These are phyloP conservation scores for Paraleonurus japonicus DNA, from an alignment of 257 asterid genomes.

Conservation along the genomic window DNA sequence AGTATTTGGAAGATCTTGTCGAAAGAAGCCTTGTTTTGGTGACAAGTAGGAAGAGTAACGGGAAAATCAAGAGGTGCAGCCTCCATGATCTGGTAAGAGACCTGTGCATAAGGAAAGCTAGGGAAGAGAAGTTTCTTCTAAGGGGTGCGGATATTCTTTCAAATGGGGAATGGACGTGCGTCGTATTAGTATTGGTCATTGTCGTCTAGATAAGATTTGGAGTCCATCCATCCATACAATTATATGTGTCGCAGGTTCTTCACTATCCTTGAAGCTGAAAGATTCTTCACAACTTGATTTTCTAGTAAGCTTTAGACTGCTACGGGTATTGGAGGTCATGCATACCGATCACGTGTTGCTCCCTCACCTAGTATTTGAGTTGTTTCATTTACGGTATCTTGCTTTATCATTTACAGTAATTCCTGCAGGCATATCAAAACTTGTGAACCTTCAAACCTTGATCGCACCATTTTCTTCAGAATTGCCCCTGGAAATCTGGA, in stretches of 20 bases:
- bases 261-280: too few relatives aligned
- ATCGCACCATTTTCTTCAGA: background rate
- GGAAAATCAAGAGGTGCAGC: constrained; percentile 10
- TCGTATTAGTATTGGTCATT: background rate
- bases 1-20: constrained; percentile 12
- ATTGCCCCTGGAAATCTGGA: constrained; percentile 9
- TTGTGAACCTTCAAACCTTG: background rate
- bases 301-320: background rate
- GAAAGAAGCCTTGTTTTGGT: constrained; percentile 13
- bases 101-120: background rate
- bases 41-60: background rate
- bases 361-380: background rate
- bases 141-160: background rate
- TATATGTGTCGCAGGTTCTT: background rate
- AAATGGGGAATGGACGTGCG: background rate
- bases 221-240: background rate
- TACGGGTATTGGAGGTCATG: background rate
- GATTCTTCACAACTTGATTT: background rate
- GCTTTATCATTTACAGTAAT: background rate
- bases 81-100: constrained; percentile 17
- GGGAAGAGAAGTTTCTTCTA: background rate
- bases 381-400: background rate
- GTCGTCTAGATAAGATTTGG: background rate
- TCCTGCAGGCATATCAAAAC: background rate
- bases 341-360: background rate